Percentiles rank a stretch among this genome's conserved stretches.
phyloP scores from a whole-genome alignment of 1,284 basidiomycete genomes.

The Ceratobasidium sp. region DNA sequence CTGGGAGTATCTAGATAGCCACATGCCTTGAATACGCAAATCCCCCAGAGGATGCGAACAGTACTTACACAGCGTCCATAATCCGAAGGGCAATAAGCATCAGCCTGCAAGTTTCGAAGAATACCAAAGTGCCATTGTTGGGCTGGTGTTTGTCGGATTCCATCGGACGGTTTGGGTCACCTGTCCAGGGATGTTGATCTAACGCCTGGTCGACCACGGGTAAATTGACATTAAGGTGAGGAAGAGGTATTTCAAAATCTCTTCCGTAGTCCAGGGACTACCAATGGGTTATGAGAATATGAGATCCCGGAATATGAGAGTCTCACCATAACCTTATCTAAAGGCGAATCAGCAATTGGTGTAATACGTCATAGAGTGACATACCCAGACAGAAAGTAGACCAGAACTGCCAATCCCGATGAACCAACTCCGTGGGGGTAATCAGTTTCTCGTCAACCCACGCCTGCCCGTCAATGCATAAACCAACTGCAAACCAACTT shows the following conservation, averaged over 20 bases:
- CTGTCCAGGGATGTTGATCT: slow-evolving; percentile 15
- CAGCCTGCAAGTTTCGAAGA: slow-evolving; percentile 65
- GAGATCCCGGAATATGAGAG: slow-evolving; percentile 51
- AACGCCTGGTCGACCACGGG: slow-evolving; percentile 7
- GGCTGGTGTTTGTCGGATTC: slow-evolving; percentile 35
- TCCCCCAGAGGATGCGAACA: background rate
- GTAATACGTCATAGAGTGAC: background rate
- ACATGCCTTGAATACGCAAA: background rate
- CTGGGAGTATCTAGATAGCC: slow-evolving; percentile 15
- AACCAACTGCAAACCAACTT: slow-evolving; percentile 59
- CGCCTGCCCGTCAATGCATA: slow-evolving; percentile 66
- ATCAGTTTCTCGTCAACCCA: slow-evolving; percentile 66
- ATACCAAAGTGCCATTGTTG: slow-evolving; percentile 61
- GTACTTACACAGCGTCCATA: slow-evolving; percentile 68
- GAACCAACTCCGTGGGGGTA: slow-evolving; percentile 63
- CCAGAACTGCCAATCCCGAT: slow-evolving; percentile 68
- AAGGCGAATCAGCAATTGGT: slow-evolving; percentile 61
- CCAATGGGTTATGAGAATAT: background rate
- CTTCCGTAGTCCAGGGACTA: slow-evolving; percentile 56
- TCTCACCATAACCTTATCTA: slow-evolving; percentile 41
- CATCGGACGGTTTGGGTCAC: background rate
- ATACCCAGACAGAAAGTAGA: slow-evolving; percentile 62
- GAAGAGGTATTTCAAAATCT: slow-evolving; percentile 62
- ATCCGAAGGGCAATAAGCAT: slow-evolving; percentile 66
- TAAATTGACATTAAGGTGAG: slow-evolving; percentile 39